A percentile compares a stretch with the other conserved stretches of the same genome.
Evolutionary conservation across 1,139 yeast species (phyloP).

Genomic region (Hyphopichia khmerensis): DNA sequence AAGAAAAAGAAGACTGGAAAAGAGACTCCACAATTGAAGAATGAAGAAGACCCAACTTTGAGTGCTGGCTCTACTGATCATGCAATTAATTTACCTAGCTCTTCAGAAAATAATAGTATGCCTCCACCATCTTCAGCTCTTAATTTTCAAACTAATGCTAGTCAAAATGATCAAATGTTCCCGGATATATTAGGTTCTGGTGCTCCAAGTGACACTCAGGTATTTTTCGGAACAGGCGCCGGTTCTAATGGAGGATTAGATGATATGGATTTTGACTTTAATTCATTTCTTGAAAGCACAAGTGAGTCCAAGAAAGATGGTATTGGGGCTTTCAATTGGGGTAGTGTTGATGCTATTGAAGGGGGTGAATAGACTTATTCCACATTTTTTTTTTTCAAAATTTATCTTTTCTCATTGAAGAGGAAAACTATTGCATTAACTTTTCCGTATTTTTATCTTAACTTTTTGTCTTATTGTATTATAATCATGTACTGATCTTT

Average conservation of each 20-base stretch:
- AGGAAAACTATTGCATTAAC: constrained; percentile 1
- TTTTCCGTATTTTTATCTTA: neutral
- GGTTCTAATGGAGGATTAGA: constrained; percentile 26
- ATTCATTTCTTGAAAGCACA: constrained; percentile 47
- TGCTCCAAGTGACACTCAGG: constrained; percentile 16
- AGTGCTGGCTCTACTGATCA: constrained; percentile 7
- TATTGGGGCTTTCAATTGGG: constrained; percentile 52
- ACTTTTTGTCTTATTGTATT: neutral
- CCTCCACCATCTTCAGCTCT: constrained; percentile 24
- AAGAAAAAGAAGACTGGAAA: constrained; percentile 1
- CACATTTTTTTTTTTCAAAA: neutral
- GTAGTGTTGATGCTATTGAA: constrained; percentile 51
- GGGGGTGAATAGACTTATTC: constrained; percentile 21
- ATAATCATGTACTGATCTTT: neutral
- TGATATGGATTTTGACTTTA: constrained; percentile 56
- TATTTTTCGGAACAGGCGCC: constrained; percentile 19
- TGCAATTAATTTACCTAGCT: constrained; percentile 14
- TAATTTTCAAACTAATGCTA: constrained; percentile 27
- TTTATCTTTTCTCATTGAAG: neutral
- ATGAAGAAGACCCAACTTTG: constrained; percentile 6
- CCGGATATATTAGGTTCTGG: constrained; percentile 31
- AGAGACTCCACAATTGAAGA: constrained; percentile 1
- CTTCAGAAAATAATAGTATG: constrained; percentile 10
- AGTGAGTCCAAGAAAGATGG: constrained; percentile 35
- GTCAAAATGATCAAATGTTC: constrained; percentile 33